Evolutionary conservation across 352 stramenopile genomes (phyloP).

Genomic region (Globisporangium abappressorium): DNA sequence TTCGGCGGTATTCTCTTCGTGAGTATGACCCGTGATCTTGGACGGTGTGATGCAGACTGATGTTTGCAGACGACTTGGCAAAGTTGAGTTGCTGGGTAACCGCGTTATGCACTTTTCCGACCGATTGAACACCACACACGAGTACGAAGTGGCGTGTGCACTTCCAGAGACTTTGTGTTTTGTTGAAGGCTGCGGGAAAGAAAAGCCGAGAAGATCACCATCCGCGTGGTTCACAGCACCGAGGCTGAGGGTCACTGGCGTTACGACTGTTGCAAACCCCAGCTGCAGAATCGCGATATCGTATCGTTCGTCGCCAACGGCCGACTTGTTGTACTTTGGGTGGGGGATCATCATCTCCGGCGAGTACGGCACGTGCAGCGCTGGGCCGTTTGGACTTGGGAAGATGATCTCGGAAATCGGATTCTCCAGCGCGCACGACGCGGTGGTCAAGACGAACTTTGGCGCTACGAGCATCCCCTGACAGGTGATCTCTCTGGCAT

Average conservation of each 20-base stretch:
- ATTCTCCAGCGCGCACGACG: constrained; percentile 19
- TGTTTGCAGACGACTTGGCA: not conserved
- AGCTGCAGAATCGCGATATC: constrained; percentile 13
- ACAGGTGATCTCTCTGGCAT: constrained; percentile 9
- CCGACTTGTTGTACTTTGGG: constrained; percentile 10
- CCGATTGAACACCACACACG: constrained; percentile 8
- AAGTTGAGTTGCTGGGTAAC: not conserved
- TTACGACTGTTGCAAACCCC: not conserved
- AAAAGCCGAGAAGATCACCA: constrained; percentile 1
- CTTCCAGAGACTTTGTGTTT: not conserved
- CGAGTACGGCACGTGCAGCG: constrained; percentile 4
- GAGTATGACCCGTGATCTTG: too few species aligned
- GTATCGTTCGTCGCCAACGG: not conserved
- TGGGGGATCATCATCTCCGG: constrained; percentile 8
- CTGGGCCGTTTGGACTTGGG: not conserved
- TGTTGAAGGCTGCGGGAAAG: not conserved
- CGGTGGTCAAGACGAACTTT: constrained; percentile 33
- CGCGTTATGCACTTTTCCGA: constrained; percentile 1
- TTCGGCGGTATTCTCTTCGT: too few species aligned
- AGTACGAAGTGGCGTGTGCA: not conserved
- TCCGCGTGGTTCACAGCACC: not conserved
- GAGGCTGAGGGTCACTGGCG: constrained; percentile 12
- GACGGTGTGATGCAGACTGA: constrained; percentile 4
- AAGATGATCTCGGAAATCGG: constrained; percentile 4
- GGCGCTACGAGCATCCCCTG: constrained; percentile 32